A percentile compares a stretch with the other conserved stretches of the same genome.
These are phyloP conservation scores for Ophiostoma tasmaniense DNA, from an alignment of 2,329 filamentous ascomycete species.

Conservation along the genomic window DNA sequence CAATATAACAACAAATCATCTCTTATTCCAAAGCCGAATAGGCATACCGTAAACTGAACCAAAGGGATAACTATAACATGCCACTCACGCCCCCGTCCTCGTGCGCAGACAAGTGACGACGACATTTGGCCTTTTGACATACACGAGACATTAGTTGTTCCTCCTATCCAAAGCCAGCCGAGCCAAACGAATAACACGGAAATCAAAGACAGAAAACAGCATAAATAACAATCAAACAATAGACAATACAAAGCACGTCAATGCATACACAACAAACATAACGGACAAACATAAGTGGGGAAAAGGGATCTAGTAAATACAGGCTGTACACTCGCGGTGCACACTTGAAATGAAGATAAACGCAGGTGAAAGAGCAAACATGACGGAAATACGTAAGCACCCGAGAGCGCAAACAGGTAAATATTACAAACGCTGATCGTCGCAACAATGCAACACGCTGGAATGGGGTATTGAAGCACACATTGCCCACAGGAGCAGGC, in stretches of 20 bases:
- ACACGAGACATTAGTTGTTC: slow-evolving; percentile 13
- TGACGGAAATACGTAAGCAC: not conserved
- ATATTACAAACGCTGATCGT: slow-evolving; percentile 6
- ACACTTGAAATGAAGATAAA: slow-evolving; percentile 5
- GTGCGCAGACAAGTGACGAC: not conserved
- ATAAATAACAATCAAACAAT: not conserved
- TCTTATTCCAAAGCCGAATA: not conserved
- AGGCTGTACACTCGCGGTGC: not conserved
- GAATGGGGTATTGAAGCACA: slow-evolving; percentile 9
- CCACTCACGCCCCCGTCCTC: not conserved
- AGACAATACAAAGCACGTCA: not conserved
- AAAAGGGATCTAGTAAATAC: slow-evolving; percentile 10
- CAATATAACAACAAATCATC: not conserved
- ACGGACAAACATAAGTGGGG: not conserved
- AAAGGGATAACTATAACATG: not conserved
- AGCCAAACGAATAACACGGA: not conserved
- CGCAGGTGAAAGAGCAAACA: not conserved
- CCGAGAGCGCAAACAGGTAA: not conserved
- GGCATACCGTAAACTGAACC: not conserved
- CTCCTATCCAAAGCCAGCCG: slow-evolving; percentile 3
- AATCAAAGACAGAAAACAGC: too few relatives aligned
- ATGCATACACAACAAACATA: not conserved
- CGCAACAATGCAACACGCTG: slow-evolving; percentile 5
- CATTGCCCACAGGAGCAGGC: not conserved
- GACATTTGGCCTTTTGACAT: not conserved